These are phyloP conservation scores for Pythium plurisporium DNA, from an alignment of 352 stramenopile genomes.

Conservation along the genomic window DNA sequence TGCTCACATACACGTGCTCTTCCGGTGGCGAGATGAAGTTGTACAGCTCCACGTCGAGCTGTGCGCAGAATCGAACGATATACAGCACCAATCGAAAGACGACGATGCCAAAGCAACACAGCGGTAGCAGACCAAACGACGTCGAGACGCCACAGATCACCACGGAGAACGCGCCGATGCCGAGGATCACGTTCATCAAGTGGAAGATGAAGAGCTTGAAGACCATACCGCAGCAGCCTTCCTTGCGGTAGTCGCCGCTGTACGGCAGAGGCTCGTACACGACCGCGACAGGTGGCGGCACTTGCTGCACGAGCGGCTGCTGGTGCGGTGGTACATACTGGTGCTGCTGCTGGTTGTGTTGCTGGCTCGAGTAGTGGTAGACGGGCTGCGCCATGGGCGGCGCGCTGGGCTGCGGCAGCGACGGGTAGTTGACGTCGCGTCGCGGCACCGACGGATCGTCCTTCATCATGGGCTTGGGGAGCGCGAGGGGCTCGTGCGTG, in stretches of 20 bases:
- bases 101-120: conserved; percentile 65
- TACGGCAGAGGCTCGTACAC: conserved; percentile 21
- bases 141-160: conserved; percentile 38
- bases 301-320: conserved; percentile 21
- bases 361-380: conserved; percentile 25
- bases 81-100: conserved; percentile 48
- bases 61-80: conserved; percentile 41
- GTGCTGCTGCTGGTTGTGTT: not conserved
- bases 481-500: not conserved
- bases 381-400: conserved; percentile 22
- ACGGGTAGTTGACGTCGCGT: conserved; percentile 21
- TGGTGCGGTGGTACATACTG: conserved; percentile 18
- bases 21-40: conserved; percentile 46
- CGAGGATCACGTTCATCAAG: conserved; percentile 53
- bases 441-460: conserved; percentile 15
- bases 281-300: conserved; percentile 10
- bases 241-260: conserved; percentile 20
- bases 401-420: conserved; percentile 16
- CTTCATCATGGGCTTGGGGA: conserved; percentile 25
- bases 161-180: conserved; percentile 39
- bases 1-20: conserved; percentile 45
- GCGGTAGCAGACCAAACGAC: conserved; percentile 39
- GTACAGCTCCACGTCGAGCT: conserved; percentile 57
- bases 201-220: conserved; percentile 59
- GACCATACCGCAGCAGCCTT: conserved; percentile 34